Evolutionary conservation across 2,329 filamentous ascomycete species (phyloP), one percentile per base, ranked within the genome.

Genomic region (Hawksworthiomyces lignivorus): DNA sequence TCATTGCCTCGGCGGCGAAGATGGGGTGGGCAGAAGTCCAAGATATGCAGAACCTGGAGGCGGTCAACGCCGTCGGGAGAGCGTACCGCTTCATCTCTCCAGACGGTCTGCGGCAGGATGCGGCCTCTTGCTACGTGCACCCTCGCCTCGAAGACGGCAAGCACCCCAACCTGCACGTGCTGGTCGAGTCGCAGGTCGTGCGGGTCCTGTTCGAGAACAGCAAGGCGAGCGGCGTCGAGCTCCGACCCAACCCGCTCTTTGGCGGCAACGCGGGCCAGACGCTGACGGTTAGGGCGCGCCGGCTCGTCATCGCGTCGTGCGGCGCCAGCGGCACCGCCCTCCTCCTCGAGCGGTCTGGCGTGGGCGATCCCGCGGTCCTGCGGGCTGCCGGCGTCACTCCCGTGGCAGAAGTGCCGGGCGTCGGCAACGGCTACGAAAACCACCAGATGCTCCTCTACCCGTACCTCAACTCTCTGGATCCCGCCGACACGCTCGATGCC

Each of bases 271-370:
- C n/a, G n/a, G n/a, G n/a, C n/a, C n/a, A n/a, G n/a, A 36, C 26
- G 4, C 11, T 17, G 17, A 33, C 27, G 26, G 58, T 80, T 15
- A 65, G 59, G 33, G 77, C 77, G 4, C 63, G 65, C 7, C 78
- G 73, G 56, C 58, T 78, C 17, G 75, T 82, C 4, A 52, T 70
- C 5, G 48, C 68, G 1, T 62, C 64, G 2, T 62, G 64, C 5
- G 76, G 76, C 10, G 67, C 73, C 0, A 62, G 69, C 6, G 70
- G 71, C 2, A 73, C 74, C 0, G 74, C 77, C 0, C 56, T 60
- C 0, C 64, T 83, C 2, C 67, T 84, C 0, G 77, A 83, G 54
- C 62, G 79, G 17, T 83, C 79, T 1, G 80, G 80, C 7, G 52
- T 84, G 2, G 77, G 76, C n/a, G 62, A 65, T 33, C 59, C 64